These are phyloP conservation scores for Ophiosphaerella herpotricha DNA, from an alignment of 2,329 filamentous ascomycete species.

Conservation along the genomic window DNA sequence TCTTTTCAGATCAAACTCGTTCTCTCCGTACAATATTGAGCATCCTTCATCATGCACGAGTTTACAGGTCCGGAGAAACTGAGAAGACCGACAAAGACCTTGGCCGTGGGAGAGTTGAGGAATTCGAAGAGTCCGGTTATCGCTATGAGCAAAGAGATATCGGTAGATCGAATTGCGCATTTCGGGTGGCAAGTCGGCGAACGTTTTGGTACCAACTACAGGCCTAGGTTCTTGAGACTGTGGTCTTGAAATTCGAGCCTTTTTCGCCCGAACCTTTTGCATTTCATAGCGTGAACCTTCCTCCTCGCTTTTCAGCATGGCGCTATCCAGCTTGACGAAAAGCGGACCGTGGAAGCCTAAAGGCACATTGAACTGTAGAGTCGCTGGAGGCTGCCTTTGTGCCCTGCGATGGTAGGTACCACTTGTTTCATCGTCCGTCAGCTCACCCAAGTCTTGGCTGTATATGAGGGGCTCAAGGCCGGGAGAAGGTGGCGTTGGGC, in stretches of 20 bases:
- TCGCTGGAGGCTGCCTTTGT: slow-evolving; percentile 33
- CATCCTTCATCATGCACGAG: slow-evolving; percentile 53
- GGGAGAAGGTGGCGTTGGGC: slow-evolving; percentile 43
- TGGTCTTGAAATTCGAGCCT: slow-evolving; percentile 1
- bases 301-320: slow-evolving; percentile 19
- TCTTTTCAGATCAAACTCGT: slow-evolving; percentile 53
- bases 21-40: slow-evolving; percentile 56
- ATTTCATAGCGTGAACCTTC: slow-evolving; percentile 20
- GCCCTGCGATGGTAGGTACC: slow-evolving; percentile 17
- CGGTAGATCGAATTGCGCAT: slow-evolving; percentile 56
- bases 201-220: slow-evolving; percentile 15
- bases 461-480: slow-evolving; percentile 39
- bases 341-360: slow-evolving; percentile 52
- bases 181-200: slow-evolving; percentile 45
- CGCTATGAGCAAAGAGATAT: slow-evolving; percentile 44
- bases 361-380: slow-evolving; percentile 54
- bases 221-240: background rate
- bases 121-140: slow-evolving; percentile 40
- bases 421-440: slow-evolving; percentile 35
- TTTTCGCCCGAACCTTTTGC: slow-evolving; percentile 16
- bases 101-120: slow-evolving; percentile 1
- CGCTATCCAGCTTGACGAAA: slow-evolving; percentile 47
- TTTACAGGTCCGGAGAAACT: slow-evolving; percentile 54
- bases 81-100: slow-evolving; percentile 47
- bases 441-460: slow-evolving; percentile 31